These are phyloP conservation scores for Aspergillus quadrilineatus DNA, from an alignment of 2,329 filamentous ascomycete species.

Conservation along the genomic window DNA sequence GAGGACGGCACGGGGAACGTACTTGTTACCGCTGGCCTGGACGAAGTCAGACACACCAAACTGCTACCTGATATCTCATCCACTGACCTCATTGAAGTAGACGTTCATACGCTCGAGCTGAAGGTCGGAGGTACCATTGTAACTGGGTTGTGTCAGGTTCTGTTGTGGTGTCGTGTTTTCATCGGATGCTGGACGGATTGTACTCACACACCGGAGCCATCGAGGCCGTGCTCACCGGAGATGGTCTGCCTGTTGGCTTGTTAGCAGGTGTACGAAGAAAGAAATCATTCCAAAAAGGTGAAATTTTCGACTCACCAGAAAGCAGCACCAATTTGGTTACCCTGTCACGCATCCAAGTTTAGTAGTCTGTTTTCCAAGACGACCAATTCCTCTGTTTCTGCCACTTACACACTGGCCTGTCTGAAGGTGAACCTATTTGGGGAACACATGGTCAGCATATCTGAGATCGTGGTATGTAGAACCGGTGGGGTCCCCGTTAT, in stretches of 20 bases:
- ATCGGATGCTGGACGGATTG: constrained; percentile 10
- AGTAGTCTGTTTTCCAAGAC: constrained; percentile 19
- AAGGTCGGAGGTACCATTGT: constrained; percentile 97
- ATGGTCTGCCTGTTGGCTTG: constrained; percentile 66
- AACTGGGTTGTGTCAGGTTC: constrained; percentile 55
- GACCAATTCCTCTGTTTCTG: constrained; percentile 12
- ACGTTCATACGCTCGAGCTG: constrained; percentile 99
- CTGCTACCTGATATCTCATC: background rate
- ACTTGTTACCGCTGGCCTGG: constrained; percentile 80
- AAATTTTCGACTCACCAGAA: constrained; percentile 71
- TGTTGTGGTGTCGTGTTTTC: constrained; percentile 12
- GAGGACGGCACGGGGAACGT: constrained; percentile 97
- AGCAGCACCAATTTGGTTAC: constrained; percentile 99
- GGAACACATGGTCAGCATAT: constrained; percentile 40
- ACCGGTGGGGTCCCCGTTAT: constrained; percentile 34
- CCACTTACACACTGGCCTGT: constrained; percentile 96
- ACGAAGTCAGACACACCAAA: constrained; percentile 11
- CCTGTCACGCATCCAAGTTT: constrained; percentile 55
- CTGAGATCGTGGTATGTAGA: constrained; percentile 19
- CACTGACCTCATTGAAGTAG: constrained; percentile 88
- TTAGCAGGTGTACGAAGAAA: constrained; percentile 37
- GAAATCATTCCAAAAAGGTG: background rate
- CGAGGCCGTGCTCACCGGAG: constrained; percentile 91
- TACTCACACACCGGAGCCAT: constrained; percentile 91
- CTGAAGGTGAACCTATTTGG: constrained; percentile 92